Evolutionary conservation across 2,329 filamentous ascomycete genomes (phyloP).

Genomic region (Cytospora piceae): DNA sequence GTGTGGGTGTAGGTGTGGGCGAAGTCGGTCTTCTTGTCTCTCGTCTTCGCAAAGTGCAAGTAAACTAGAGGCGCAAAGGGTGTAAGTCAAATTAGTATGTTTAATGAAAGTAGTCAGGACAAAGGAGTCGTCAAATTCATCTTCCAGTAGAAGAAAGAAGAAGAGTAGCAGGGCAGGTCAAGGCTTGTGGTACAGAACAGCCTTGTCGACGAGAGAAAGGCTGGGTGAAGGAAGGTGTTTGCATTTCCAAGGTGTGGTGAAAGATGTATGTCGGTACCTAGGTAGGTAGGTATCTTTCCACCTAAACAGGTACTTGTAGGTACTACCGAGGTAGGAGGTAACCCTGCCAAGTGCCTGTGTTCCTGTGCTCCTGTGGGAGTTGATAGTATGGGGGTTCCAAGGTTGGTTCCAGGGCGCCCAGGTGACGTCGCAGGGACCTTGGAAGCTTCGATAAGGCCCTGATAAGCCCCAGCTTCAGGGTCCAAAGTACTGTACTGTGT

Average conservation of each 20-base stretch:
- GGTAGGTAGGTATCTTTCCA: not conserved
- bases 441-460: slow-evolving; percentile 9
- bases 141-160: not conserved
- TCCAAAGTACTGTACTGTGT: not conserved
- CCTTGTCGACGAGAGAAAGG: not conserved
- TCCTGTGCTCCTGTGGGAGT: no score
- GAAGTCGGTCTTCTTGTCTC: not conserved
- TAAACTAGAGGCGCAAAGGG: not conserved
- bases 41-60: no score
- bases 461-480: slow-evolving; percentile 2
- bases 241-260: not conserved
- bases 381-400: no score
- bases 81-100: not conserved
- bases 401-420: no score
- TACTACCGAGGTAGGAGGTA: not conserved
- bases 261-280: no score
- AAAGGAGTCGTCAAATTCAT: not conserved
- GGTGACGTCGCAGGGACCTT: slow-evolving; percentile 8
- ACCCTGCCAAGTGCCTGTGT: not conserved
- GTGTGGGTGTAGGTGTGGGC: not conserved
- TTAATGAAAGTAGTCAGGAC: not conserved
- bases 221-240: not conserved
- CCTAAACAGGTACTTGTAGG: not conserved
- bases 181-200: not conserved
- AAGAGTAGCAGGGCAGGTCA: not conserved